Conservation (phyloP, 352 stramenopile genomes). For the Globisporangium rhizosaccharum region DNA sequence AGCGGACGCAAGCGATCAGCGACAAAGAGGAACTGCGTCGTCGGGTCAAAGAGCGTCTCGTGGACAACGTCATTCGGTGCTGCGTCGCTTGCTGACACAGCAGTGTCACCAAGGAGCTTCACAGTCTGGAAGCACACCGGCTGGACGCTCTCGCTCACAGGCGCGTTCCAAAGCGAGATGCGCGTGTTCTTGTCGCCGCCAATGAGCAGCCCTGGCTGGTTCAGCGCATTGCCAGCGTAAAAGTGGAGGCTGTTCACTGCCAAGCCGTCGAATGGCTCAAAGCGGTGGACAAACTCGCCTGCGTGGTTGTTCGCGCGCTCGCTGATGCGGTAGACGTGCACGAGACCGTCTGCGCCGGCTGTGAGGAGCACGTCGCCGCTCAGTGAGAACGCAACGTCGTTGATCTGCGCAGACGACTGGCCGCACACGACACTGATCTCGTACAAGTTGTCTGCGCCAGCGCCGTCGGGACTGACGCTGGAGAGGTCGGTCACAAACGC, state of each 20-base stretch:
- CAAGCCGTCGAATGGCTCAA: slow-evolving; percentile 71
- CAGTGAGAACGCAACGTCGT: slow-evolving; percentile 72
- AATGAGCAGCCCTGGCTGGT: slow-evolving; percentile 49
- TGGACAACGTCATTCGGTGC: slow-evolving; percentile 21
- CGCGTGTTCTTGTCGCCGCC: slow-evolving; percentile 63
- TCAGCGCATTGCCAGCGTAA: slow-evolving; percentile 41
- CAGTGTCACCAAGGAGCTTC: slow-evolving; percentile 26
- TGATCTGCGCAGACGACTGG: slow-evolving; percentile 65
- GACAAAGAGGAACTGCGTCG: slow-evolving; percentile 75
- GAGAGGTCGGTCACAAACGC: slow-evolving; percentile 63
- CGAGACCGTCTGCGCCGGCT: slow-evolving; percentile 66
- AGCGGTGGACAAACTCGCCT: slow-evolving; percentile 68
- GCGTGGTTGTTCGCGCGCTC: slow-evolving; percentile 37
- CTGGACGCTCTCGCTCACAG: slow-evolving; percentile 46
- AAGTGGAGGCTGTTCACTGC: slow-evolving; percentile 71
- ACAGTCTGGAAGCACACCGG: slow-evolving; percentile 65
- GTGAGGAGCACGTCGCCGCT: slow-evolving; percentile 55
- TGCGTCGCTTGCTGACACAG: slow-evolving; percentile 16
- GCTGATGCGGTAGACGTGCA: slow-evolving; percentile 73
- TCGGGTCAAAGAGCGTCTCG: slow-evolving; percentile 67
- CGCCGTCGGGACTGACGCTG: slow-evolving; percentile 29
- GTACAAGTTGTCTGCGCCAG: slow-evolving; percentile 51
- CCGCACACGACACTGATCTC: slow-evolving; percentile 65
- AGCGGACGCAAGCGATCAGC: slow-evolving; percentile 53
- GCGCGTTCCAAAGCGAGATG: slow-evolving; percentile 52